phyloP scores from a whole-genome alignment of 192 early-diverging fungal species.

The Powellomyces hirtus region DNA sequence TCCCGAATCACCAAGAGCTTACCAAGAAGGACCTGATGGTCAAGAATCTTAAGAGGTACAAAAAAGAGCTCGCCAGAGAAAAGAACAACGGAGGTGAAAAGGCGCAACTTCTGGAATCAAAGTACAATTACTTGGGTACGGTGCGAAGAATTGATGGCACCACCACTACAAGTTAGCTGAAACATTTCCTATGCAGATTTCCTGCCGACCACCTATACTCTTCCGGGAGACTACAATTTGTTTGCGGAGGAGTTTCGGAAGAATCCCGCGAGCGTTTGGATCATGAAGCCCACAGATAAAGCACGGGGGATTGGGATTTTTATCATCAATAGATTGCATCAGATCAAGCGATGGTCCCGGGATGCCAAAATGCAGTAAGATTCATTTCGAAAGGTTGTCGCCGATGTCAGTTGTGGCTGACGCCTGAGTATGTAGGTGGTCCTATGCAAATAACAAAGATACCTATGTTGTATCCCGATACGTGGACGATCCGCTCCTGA shows the following conservation, averaged over 20 bases:
- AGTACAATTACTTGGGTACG: conserved; percentile 12
- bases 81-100: conserved; percentile 13
- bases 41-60: conserved; percentile 58
- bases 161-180: neutral
- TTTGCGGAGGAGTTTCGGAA: conserved; percentile 62
- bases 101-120: neutral
- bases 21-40: conserved; percentile 64
- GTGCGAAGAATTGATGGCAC: neutral
- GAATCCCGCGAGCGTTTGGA: conserved; percentile 53
- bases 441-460: conserved; percentile 58
- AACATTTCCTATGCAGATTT: conserved; percentile 39
- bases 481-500: conserved; percentile 55
- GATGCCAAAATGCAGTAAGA: conserved; percentile 49
- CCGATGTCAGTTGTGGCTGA: neutral
- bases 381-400: neutral
- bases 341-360: conserved; percentile 60
- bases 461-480: conserved; percentile 57
- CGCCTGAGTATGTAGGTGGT: conserved; percentile 34
- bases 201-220: conserved; percentile 51
- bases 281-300: conserved; percentile 64
- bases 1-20: conserved; percentile 56
- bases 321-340: conserved; percentile 55
- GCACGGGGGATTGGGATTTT: conserved; percentile 62
- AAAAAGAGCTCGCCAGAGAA: conserved; percentile 51
- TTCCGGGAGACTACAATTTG: conserved; percentile 60